Percentiles rank a stretch among this genome's conserved stretches.
These are phyloP conservation scores for Ogataea parapolymorpha DNA, from an alignment of 805 yeast genomes.

Conservation along the genomic window DNA sequence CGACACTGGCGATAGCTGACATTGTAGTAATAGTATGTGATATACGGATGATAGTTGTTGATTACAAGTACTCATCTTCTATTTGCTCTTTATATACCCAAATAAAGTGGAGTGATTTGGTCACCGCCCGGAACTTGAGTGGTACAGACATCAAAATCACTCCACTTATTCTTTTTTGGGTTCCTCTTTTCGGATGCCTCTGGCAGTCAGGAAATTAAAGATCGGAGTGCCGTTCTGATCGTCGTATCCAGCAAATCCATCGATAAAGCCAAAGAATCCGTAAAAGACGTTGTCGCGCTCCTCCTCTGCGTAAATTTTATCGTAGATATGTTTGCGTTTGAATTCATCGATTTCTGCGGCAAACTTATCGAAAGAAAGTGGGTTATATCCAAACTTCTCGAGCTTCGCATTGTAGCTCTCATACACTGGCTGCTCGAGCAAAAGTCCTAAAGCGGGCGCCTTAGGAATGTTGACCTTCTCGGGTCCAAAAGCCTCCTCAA, in stretches of 20 bases:
- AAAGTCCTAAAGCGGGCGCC: conserved; percentile 92
- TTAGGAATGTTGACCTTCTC: conserved; percentile 87
- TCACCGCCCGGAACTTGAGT: background rate
- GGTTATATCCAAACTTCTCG: conserved; percentile 72
- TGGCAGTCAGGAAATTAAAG: conserved; percentile 55
- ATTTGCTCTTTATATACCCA: conserved; percentile 2
- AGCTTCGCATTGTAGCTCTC: conserved; percentile 75
- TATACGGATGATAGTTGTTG: too few species aligned
- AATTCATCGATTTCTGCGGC: conserved; percentile 74
- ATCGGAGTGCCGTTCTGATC: conserved; percentile 49
- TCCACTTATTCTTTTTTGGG: conserved; percentile 2
- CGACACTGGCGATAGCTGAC: conserved; percentile 18
- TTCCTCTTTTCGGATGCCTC: conserved; percentile 34
- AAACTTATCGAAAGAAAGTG: conserved; percentile 64
- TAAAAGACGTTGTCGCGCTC: conserved; percentile 81
- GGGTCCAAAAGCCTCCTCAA: conserved; percentile 70
- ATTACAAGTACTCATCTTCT: background rate
- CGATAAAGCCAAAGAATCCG: conserved; percentile 89
- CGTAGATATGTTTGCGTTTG: conserved; percentile 85
- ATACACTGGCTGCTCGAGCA: conserved; percentile 89
- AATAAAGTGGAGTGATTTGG: conserved; percentile 10
- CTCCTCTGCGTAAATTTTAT: conserved; percentile 89
- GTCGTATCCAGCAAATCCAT: conserved; percentile 63
- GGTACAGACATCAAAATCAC: conserved; percentile 1
- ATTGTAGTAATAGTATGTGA: conserved; percentile 2